These are phyloP conservation scores for Cucurbita ficifolia DNA, from an alignment of 306 rosid species.

Conservation along the genomic window DNA sequence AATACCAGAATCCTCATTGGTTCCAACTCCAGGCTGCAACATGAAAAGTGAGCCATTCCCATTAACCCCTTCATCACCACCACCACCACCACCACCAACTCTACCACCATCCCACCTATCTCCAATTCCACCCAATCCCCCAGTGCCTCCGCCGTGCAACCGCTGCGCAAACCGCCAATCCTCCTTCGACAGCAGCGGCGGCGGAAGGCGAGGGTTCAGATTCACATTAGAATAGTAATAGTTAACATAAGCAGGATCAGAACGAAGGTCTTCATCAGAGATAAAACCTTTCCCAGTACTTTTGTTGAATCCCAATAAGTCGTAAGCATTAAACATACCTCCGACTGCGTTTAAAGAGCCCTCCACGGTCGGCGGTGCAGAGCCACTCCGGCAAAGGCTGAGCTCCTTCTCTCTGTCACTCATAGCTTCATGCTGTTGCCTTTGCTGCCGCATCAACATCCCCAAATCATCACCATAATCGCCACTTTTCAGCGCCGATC, in stretches of 20 bases:
- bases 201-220: conserved; percentile 42
- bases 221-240: conserved; percentile 32
- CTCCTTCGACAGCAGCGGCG: conserved; percentile 36
- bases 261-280: conserved; percentile 29
- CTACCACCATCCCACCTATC: conserved; percentile 23
- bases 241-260: conserved; percentile 30
- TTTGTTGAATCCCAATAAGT: conserved; percentile 17
- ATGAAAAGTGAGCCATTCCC: conserved; percentile 21
- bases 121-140: conserved; percentile 25
- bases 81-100: background rate
- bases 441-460: conserved; percentile 33
- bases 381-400: conserved; percentile 62
- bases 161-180: conserved; percentile 42
- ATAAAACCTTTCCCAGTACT: conserved; percentile 18
- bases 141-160: conserved; percentile 22
- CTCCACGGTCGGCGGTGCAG: conserved; percentile 89
- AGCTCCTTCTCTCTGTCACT: conserved; percentile 54
- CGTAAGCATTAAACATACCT: conserved; percentile 32
- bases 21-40: conserved; percentile 27
- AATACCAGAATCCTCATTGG: conserved; percentile 16
- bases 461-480: conserved; percentile 53
- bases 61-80: conserved; percentile 4
- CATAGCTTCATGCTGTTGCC: conserved; percentile 30
- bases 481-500: conserved; percentile 43
- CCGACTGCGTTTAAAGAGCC: conserved; percentile 62